Evolutionary conservation across 169 alveolate species (phyloP), one percentile per base, ranked within the genome.

Genomic region (Cryptosporidium canis): DNA sequence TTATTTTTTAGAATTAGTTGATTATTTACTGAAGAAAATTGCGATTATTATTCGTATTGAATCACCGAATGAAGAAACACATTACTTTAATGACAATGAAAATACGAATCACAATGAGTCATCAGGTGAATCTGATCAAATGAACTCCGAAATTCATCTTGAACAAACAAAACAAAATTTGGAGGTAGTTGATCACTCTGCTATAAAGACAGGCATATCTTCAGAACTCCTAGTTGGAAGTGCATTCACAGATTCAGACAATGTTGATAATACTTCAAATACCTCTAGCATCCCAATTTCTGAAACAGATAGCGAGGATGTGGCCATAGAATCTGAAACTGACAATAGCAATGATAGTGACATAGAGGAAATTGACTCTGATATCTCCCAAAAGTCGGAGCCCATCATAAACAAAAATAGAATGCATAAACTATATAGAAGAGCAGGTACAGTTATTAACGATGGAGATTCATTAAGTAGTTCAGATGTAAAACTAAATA

Each of bases 311-410:
- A 29, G 18, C n/a, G 47, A 8, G 18, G 0, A n/a, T 18, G 8
- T 63, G 24, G 1, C 18, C 1, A 21, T 7, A 21, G 35, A 24
- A 18, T 7, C 63, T 51, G 63, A 18, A 21, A n/a, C n/a, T 51
- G 58, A 39, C 11, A 16, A 11, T 18, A 41, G 18, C 41, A 61
- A 55, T 0, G 31, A 77, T 58, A 61, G 48, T 11, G 14, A 58
- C 33, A 33, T 43, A 12, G 37, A 27, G 12, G 70, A 58, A 16
- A n/a, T 16, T 43, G 66, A 35, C 18, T 77, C 87, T 18, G 43
- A 77, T 56, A 77, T 77, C 41, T 77, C 87, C 9, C 87, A 39
- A 39, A 77, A 43, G 55, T 77, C 87, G 3, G 87, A 77, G 27
- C 87, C 87, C 11, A 37, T 61, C 12, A 58, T 77, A 4, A 39